phyloP scores from a whole-genome alignment of 208 protist genomes.

The Kentomonas sorsogonicus region DNA sequence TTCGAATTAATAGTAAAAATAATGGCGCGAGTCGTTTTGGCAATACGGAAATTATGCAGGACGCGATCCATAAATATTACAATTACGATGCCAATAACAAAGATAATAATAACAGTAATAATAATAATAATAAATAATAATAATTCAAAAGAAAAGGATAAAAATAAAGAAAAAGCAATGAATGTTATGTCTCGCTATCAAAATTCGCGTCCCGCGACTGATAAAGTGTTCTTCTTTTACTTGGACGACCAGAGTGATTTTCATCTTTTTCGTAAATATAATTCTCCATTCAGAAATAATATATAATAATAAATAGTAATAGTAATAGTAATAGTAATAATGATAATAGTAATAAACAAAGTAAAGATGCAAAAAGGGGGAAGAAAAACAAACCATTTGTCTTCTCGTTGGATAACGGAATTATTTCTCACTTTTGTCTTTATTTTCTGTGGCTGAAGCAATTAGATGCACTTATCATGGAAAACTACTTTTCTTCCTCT shows the following conservation, averaged over 20 bases:
- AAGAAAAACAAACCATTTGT: no score
- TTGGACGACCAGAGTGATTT: no score
- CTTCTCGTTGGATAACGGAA: neutral
- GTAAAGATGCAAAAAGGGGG: no score
- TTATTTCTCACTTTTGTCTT: slow-evolving; percentile 1
- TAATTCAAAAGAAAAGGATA: neutral
- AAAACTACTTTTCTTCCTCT: no score
- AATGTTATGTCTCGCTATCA: no score
- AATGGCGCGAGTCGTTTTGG: neutral
- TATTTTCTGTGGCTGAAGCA: neutral
- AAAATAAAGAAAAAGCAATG: neutral
- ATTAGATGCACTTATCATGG: neutral
- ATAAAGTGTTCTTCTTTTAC: no score
- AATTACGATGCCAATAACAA: neutral
- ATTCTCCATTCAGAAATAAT: neutral
- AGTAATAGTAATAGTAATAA: no score
- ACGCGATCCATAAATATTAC: no score
- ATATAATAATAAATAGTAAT: slow-evolving; percentile 7
- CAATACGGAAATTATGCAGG: neutral
- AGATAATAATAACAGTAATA: slow-evolving; percentile 2
- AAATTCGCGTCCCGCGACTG: no score
- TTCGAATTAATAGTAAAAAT: neutral
- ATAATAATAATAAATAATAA: slow-evolving; percentile 10
- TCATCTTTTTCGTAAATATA: no score
- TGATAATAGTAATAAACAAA: no score